Conservation (phyloP, 345 rosid species). For the Heritiera fomes region DNA sequence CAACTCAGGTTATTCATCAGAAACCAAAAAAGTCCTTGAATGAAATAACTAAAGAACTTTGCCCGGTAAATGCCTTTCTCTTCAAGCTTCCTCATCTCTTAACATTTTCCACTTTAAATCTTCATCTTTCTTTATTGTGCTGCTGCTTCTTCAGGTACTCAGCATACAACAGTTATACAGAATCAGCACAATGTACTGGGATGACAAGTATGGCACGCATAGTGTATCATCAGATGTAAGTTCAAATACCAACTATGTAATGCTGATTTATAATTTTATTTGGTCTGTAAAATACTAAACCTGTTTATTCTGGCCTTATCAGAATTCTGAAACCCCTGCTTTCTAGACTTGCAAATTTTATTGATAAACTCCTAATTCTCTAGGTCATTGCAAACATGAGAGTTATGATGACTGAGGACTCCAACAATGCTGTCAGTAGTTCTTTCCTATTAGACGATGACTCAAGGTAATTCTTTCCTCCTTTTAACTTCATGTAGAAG, state of each 20-base stretch:
- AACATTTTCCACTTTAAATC: neutral
- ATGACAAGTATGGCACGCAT: conserved; percentile 96
- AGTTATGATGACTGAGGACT: conserved; percentile 95
- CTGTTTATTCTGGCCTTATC: neutral
- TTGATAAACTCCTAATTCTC: conserved; percentile 11
- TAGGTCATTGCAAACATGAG: conserved; percentile 96
- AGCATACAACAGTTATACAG: conserved; percentile 96
- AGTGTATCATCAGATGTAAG: conserved; percentile 97
- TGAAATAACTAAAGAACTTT: conserved; percentile 93
- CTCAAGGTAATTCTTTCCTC: conserved; percentile 61
- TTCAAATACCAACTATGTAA: neutral
- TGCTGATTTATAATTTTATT: neutral
- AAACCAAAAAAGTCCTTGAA: conserved; percentile 88
- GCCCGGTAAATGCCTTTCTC: conserved; percentile 59
- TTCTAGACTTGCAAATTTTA: neutral
- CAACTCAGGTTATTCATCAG: conserved; percentile 87
- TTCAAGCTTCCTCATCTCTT: conserved; percentile 14
- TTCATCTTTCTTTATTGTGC: neutral
- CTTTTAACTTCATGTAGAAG: neutral
- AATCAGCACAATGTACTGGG: conserved; percentile 99
- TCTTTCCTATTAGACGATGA: conserved; percentile 97
- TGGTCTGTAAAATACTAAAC: neutral
- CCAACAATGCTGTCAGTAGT: conserved; percentile 90
- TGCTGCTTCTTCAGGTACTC: conserved; percentile 58
- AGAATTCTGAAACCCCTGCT: neutral